Percentiles rank a stretch among this genome's conserved stretches.
Evolutionary conservation across 2,329 filamentous ascomycete genomes (phyloP).

Genomic region (Verticillium albo-atrum): DNA sequence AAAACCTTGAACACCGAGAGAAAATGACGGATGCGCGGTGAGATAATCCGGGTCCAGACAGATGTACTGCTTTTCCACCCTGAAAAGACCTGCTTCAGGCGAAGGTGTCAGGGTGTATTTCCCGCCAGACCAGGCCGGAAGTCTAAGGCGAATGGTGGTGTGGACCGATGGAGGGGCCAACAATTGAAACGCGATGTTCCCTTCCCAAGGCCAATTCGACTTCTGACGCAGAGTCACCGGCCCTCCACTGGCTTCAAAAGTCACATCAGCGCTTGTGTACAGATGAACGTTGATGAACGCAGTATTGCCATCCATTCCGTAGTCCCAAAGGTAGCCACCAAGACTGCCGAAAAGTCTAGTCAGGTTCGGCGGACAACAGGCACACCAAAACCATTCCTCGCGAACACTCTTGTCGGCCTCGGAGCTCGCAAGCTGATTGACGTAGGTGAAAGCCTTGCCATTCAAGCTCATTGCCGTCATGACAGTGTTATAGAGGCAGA

Average conservation of each 20-base stretch:
- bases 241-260: neutral
- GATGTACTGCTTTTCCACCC: slow-evolving; percentile 45
- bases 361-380: slow-evolving; percentile 59
- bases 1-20: slow-evolving; percentile 39
- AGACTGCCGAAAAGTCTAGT: slow-evolving; percentile 50
- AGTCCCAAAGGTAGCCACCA: slow-evolving; percentile 53
- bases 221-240: too few relatives aligned
- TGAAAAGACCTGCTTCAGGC: slow-evolving; percentile 20
- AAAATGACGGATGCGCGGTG: slow-evolving; percentile 33
- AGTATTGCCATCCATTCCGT: slow-evolving; percentile 18
- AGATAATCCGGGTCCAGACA: slow-evolving; percentile 36
- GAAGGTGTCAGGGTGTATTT: slow-evolving; percentile 25
- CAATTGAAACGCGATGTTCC: too few relatives aligned
- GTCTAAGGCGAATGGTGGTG: too few relatives aligned
- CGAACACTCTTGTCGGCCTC: slow-evolving; percentile 43
- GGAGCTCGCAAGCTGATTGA: slow-evolving; percentile 55
- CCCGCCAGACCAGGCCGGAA: too few relatives aligned
- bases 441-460: slow-evolving; percentile 56
- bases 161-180: too few relatives aligned
- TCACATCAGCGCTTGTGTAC: slow-evolving; percentile 45
- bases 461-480: slow-evolving; percentile 52
- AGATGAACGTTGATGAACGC: slow-evolving; percentile 49
- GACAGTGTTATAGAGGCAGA: slow-evolving; percentile 57
- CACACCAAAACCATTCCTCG: slow-evolving; percentile 54
- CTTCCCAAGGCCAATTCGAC: too few relatives aligned